phyloP scores from a whole-genome alignment of 768 basidiomycete genomes.

The Psilocybe subaeruginosa region DNA sequence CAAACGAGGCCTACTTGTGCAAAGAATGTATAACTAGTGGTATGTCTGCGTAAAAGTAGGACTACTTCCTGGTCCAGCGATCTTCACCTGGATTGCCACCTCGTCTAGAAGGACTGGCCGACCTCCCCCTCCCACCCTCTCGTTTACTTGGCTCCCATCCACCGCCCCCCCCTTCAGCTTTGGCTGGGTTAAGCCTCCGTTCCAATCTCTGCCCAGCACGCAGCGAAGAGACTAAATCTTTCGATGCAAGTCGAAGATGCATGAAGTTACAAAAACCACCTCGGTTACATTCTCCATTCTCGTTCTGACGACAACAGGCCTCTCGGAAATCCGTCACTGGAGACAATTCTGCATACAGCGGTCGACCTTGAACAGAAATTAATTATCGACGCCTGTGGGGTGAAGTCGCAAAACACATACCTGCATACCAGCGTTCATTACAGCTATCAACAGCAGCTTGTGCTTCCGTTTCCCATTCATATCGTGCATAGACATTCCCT shows the following conservation, averaged over 20 bases:
- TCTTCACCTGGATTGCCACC: constrained; percentile 74
- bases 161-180: constrained; percentile 65
- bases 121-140: constrained; percentile 66
- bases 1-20: not conserved
- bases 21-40: not conserved
- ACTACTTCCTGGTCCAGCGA: constrained; percentile 66
- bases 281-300: constrained; percentile 97
- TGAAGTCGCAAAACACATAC: constrained; percentile 44
- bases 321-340: constrained; percentile 99
- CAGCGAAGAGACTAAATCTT: constrained; percentile 78
- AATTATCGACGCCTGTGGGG: constrained; percentile 11
- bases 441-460: constrained; percentile 89
- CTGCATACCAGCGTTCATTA: constrained; percentile 98
- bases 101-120: constrained; percentile 70
- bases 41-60: not conserved
- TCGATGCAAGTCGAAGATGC: constrained; percentile 90
- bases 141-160: constrained; percentile 85
- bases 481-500: constrained; percentile 97
- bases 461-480: constrained; percentile 98
- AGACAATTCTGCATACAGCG: constrained; percentile 94
- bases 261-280: constrained; percentile 99
- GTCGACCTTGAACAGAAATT: constrained; percentile 62
- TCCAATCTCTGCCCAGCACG: constrained; percentile 85
- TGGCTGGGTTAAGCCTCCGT: constrained; percentile 71
- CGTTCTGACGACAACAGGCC: constrained; percentile 98